These are phyloP conservation scores for Podosphaera fusca DNA, from an alignment of 2,329 filamentous ascomycete species.

Conservation along the genomic window DNA sequence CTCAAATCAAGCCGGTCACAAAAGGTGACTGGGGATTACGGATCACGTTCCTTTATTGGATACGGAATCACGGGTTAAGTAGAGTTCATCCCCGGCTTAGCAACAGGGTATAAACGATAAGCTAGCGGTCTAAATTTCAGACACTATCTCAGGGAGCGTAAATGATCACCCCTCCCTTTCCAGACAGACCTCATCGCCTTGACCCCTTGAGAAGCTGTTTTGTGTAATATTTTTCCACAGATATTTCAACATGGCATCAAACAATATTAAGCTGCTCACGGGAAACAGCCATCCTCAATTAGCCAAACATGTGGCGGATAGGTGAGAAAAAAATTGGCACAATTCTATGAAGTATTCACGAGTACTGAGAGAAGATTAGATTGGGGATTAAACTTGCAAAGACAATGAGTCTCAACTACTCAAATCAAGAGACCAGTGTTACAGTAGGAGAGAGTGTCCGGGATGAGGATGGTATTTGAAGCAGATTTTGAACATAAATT, in stretches of 20 bases:
- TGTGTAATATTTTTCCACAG: no score
- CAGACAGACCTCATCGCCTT: no score
- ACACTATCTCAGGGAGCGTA: no score
- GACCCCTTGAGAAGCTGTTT: no score
- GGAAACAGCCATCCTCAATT: constrained; percentile 54
- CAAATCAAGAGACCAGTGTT: constrained; percentile 70
- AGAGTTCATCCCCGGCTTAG: no score
- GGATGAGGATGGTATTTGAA: constrained; percentile 61
- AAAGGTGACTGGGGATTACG: no score
- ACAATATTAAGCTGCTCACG: constrained; percentile 53
- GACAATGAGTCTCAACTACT: constrained; percentile 64
- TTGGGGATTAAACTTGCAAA: constrained; percentile 58
- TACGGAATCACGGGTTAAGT: no score
- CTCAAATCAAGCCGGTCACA: no score
- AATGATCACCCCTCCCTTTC: no score
- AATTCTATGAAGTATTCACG: not conserved
- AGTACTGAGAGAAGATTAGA: constrained; percentile 19
- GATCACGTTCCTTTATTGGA: no score
- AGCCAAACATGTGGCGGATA: constrained; percentile 33
- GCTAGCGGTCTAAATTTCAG: no score
- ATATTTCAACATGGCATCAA: constrained; percentile 33
- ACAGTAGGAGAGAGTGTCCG: constrained; percentile 90
- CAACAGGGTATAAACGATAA: no score
- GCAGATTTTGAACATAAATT: not conserved
- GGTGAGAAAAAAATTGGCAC: constrained; percentile 3